phyloP scores from a whole-genome alignment of 192 early-diverging fungal species.

The Podila verticillata region DNA sequence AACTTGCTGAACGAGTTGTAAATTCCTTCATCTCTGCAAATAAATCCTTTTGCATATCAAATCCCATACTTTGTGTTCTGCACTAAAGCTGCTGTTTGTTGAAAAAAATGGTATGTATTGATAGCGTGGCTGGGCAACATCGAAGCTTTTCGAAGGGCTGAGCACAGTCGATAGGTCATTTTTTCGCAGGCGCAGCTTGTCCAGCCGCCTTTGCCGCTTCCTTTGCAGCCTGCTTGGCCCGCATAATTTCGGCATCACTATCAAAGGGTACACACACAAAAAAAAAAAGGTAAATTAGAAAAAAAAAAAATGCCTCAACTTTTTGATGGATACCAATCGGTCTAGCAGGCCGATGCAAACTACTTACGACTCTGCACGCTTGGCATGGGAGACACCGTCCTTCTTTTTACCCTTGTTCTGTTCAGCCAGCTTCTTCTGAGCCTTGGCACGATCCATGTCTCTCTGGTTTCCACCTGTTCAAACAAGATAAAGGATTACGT shows the following conservation, averaged over 20 bases:
- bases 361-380: constrained; percentile 36
- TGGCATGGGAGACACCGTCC: constrained; percentile 19
- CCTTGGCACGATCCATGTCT: constrained; percentile 46
- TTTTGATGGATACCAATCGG: neutral
- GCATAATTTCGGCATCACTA: neutral
- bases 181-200: neutral
- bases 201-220: constrained; percentile 1
- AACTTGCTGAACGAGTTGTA: constrained; percentile 56
- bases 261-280: neutral
- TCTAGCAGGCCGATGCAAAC: neutral
- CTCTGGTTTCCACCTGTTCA: constrained; percentile 47
- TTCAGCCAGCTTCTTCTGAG: constrained; percentile 43
- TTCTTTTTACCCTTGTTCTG: constrained; percentile 38
- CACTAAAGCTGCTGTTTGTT: no score
- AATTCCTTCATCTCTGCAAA: no score
- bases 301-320: neutral
- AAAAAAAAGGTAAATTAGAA: neutral
- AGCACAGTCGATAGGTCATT: no score
- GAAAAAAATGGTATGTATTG: no score
- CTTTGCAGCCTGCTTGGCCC: constrained; percentile 3
- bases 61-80: no score
- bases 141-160: no score
- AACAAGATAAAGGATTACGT: neutral
- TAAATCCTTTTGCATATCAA: no score
- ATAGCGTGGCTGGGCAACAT: no score